Evolutionary conservation across 1,139 yeast genomes (phyloP), one percentile per base, ranked within the genome.

Genomic region (Yamadazyma songkhlaensis): DNA sequence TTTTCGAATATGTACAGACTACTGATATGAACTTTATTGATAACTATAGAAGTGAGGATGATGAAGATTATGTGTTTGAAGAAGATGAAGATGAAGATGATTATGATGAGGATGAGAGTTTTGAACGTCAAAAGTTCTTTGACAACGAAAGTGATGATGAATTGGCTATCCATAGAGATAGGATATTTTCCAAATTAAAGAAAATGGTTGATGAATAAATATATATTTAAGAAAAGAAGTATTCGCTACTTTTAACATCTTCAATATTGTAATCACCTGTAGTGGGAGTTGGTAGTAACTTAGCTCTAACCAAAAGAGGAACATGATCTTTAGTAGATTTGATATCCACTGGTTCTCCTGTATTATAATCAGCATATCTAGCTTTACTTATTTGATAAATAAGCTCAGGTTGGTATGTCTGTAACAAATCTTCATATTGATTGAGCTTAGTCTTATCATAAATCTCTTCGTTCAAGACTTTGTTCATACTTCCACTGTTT

Each of bases 111-210:
- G 48, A 47, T 3, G 48, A 44, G 0, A 55, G 50, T 3, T 62
- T 58, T 22, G 41, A 37, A 20, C 32, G 50, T 29, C 45, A 47
- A 29, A 35, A 47, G 13, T 48, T 48, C 27, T 81, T 80, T 50
- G 64, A 68, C 2, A 55, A 60, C 6, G 88, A 81, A 38, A 66
- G 62, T 28, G 77, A 78, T 24, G 83, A 80, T 47, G 81, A 79
- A 6, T 36, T 80, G 48, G 86, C 87, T 0, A 66, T 71, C 2
- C 82, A 81, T 49, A 59, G 89, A 38, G 89, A 82, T 46, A 65
- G 58, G 39, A 80, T 82, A 3, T 81, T 82, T 55, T 78, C 78
- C 1, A 66, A 63, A 41, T 55, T 82, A 24, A 76, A 81, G 46
- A 59, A 58, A 29, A 74, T 79, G 83, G 59, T 68, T 24, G 47